Evolutionary conservation across 768 basidiomycete genomes (phyloP), one percentile per base, ranked within the genome.

Genomic region (Boletus subparvulus): DNA sequence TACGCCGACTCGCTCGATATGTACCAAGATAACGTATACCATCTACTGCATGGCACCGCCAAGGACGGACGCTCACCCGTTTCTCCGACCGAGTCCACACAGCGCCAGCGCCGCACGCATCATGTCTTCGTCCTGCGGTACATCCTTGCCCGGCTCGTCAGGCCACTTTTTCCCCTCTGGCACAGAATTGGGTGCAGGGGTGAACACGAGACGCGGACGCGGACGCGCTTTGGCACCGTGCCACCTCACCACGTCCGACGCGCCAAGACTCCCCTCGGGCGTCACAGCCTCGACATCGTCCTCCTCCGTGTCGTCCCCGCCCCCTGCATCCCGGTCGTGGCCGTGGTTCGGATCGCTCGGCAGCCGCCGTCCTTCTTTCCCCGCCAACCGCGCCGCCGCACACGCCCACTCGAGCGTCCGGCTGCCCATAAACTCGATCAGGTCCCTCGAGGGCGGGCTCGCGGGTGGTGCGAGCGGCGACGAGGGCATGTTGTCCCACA

Each of bases 31-130:
- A 43, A 12, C n/a, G n/a, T 13, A 44, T 26, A 48, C 52, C 48
- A 53, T 62, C 47, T 52, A 62, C 54, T 13, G 9, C 35, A 13
- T 35, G 35, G 13, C 14, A 14, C 35, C 35, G 35, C 14, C 6
- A 14, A 35, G 35, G 6, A 39, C 37, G 37, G 37, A 39, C 37
- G 39, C 46, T 66, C 58, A 66, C 35, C 47, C 61, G 7, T 57
- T 52, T 55, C 60, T 51, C 44, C 71, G 68, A 39, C 78, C 73
- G 37, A 79, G 74, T 35, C 87, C 86, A 66, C 86, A 88, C 19
- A 89, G 70, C 42, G 82, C 83, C 40, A 87, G 73, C 28, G 87
- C 87, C 24, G 86, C 87, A 58, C 80, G 81, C 83, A 89, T 85
- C 72, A 83, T 82, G 54, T 86, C 86, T 35, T 86, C 82, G 66